Percentiles rank a stretch among this genome's conserved stretches.
phyloP scores from a whole-genome alignment of 2,329 filamentous ascomycete genomes.

The Trichophyton mentagrophytes region DNA sequence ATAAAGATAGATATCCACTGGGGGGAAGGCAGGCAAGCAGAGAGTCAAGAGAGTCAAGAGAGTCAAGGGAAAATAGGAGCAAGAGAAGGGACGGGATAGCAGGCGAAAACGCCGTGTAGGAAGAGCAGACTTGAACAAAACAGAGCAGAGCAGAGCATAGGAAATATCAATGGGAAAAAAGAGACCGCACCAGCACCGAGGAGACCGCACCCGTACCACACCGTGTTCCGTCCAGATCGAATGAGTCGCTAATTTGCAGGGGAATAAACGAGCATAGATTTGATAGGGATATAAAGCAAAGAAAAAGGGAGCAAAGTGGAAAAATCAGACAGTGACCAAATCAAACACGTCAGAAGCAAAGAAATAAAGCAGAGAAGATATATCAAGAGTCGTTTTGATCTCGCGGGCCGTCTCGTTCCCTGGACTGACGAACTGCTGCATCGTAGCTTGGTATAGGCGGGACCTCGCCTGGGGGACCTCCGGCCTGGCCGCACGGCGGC shows the following conservation, averaged over 20 bases:
- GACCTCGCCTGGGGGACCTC: slow-evolving; percentile 28
- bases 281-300: not conserved
- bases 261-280: not conserved
- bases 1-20: no score
- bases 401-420: slow-evolving; percentile 8
- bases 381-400: not conserved
- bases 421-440: slow-evolving; percentile 47
- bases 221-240: not conserved
- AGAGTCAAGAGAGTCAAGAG: not conserved
- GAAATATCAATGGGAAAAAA: not conserved
- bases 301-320: not conserved
- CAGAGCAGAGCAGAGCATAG: not conserved
- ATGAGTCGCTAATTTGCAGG: not conserved
- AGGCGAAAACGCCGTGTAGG: not conserved
- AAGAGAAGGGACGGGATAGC: not conserved
- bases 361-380: not conserved
- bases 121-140: not conserved
- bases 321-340: not conserved
- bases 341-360: no score
- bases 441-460: slow-evolving; percentile 75
- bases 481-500: slow-evolving; percentile 19
- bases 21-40: no score
- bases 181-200: not conserved
- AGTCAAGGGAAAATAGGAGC: not conserved
- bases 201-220: slow-evolving; percentile 3